phyloP scores from a whole-genome alignment of 1,139 yeast genomes.

The Blastobotrys illinoisensis region DNA sequence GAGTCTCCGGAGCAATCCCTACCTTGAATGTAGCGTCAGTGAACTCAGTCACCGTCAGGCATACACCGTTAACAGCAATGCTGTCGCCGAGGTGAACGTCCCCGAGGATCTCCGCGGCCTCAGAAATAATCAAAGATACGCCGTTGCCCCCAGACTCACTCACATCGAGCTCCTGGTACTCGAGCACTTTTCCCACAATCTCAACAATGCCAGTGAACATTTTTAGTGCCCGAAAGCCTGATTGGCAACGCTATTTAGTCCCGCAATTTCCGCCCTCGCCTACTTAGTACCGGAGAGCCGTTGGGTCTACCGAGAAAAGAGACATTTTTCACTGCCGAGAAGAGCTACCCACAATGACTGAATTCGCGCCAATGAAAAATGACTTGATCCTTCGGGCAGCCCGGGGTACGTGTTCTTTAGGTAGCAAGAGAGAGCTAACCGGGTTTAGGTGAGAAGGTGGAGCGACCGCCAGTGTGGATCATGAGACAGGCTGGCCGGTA shows the following conservation, averaged over 20 bases:
- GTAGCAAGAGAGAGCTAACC: not conserved
- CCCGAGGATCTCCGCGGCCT: slow-evolving; percentile 56
- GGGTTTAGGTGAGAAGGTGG: slow-evolving; percentile 65
- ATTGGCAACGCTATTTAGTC: not conserved
- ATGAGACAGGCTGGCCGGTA: slow-evolving; percentile 90
- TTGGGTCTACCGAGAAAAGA: not conserved
- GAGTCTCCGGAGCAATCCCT: slow-evolving; percentile 90
- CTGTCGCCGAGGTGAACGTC: slow-evolving; percentile 94
- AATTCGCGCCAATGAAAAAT: slow-evolving; percentile 52
- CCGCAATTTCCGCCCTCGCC: not conserved
- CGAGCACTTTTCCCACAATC: slow-evolving; percentile 59
- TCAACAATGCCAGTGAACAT: slow-evolving; percentile 98
- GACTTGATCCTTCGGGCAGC: slow-evolving; percentile 92
- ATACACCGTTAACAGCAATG: slow-evolving; percentile 81
- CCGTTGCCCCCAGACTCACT: slow-evolving; percentile 72
- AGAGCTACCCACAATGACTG: slow-evolving; percentile 7
- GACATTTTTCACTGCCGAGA: not conserved
- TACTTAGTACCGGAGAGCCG: not conserved
- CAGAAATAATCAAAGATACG: slow-evolving; percentile 59
- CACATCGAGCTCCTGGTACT: slow-evolving; percentile 46
- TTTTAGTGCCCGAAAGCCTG: not conserved
- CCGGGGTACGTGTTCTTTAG: slow-evolving; percentile 33
- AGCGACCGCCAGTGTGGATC: slow-evolving; percentile 97
- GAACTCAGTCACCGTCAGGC: slow-evolving; percentile 91
- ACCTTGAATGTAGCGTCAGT: slow-evolving; percentile 60